A percentile compares a stretch with the other conserved stretches of the same genome.
Conservation (phyloP, 495 filamentous ascomycete genomes). For the Entonaema liquescens region DNA sequence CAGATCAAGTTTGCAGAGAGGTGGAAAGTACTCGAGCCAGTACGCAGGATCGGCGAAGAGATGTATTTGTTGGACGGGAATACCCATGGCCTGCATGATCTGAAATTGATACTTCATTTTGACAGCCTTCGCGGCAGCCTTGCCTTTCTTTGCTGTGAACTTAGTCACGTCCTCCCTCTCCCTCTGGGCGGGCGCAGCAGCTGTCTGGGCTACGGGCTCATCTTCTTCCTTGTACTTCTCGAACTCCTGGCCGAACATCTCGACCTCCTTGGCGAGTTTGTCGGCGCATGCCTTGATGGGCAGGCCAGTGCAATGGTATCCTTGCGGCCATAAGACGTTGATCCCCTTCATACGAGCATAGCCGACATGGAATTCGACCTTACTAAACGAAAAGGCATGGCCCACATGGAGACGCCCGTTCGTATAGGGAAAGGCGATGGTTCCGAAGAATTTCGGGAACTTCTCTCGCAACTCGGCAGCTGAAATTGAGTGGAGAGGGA, state of each 20-base stretch:
- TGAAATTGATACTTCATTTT: conserved; percentile 74
- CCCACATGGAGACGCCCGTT: conserved; percentile 94
- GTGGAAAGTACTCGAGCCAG: conserved; percentile 91
- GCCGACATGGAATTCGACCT: conserved; percentile 89
- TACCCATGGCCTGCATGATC: conserved; percentile 76
- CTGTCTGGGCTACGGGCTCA: conserved; percentile 44
- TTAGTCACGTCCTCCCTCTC: conserved; percentile 80
- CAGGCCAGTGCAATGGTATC: conserved; percentile 97
- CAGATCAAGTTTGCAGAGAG: conserved; percentile 80
- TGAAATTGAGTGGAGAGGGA: conserved; percentile 74
- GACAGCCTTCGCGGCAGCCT: conserved; percentile 87
- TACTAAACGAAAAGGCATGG: conserved; percentile 87
- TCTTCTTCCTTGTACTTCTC: conserved; percentile 74
- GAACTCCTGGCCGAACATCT: conserved; percentile 89
- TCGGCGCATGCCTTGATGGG: conserved; percentile 98
- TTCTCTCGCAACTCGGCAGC: conserved; percentile 77
- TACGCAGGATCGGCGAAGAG: conserved; percentile 86
- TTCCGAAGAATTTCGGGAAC: conserved; percentile 88
- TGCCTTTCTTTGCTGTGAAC: conserved; percentile 93
- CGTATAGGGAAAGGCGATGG: conserved; percentile 96
- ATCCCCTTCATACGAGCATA: conserved; percentile 90
- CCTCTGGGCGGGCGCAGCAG: conserved; percentile 30
- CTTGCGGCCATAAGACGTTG: conserved; percentile 84
- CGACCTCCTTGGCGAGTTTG: conserved; percentile 87
- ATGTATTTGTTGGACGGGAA: conserved; percentile 87